Percentiles rank a stretch among this genome's conserved stretches.
These are phyloP conservation scores for Lyophyllum decastes DNA, from an alignment of 768 basidiomycete genomes.

Conservation along the genomic window DNA sequence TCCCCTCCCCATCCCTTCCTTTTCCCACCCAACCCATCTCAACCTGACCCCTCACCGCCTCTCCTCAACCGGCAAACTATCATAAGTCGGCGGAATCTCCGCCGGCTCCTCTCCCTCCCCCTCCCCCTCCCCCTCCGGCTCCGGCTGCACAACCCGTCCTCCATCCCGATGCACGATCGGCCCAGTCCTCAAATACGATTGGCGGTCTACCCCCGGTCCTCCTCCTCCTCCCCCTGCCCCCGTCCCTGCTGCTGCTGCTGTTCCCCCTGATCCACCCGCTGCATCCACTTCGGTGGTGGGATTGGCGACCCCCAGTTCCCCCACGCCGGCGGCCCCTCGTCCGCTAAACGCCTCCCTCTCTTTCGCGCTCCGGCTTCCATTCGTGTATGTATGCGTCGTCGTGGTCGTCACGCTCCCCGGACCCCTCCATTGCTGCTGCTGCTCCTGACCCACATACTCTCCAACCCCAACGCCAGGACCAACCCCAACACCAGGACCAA, in stretches of 20 bases:
- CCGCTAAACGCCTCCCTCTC: slow-evolving; percentile 22
- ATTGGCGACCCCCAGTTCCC: slow-evolving; percentile 12
- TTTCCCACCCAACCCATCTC: too few relatives aligned
- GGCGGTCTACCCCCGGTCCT: background rate
- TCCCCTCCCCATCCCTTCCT: background rate
- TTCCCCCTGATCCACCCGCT: background rate
- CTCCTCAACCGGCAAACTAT: slow-evolving; percentile 21
- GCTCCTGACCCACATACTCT: too few relatives aligned
- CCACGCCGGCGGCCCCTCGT: background rate
- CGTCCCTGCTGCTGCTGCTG: too few relatives aligned
- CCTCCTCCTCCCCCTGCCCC: too few relatives aligned
- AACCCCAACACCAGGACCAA: too few relatives aligned
- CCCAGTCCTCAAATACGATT: slow-evolving; percentile 6
- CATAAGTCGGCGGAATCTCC: slow-evolving; percentile 33
- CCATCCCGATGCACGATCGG: slow-evolving; percentile 29
- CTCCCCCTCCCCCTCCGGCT: slow-evolving; percentile 11
- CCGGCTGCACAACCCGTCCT: slow-evolving; percentile 20
- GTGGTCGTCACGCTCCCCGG: slow-evolving; percentile 6
- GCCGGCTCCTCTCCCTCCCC: slow-evolving; percentile 18
- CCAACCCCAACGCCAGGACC: too few relatives aligned
- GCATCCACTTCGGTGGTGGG: background rate
- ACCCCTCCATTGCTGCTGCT: background rate
- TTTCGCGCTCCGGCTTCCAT: slow-evolving; percentile 16
- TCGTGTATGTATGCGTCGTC: background rate
- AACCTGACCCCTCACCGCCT: slow-evolving; percentile 3